phyloP scores from a whole-genome alignment of 2,329 filamentous ascomycete genomes.

The Beauveria brongniartii region DNA sequence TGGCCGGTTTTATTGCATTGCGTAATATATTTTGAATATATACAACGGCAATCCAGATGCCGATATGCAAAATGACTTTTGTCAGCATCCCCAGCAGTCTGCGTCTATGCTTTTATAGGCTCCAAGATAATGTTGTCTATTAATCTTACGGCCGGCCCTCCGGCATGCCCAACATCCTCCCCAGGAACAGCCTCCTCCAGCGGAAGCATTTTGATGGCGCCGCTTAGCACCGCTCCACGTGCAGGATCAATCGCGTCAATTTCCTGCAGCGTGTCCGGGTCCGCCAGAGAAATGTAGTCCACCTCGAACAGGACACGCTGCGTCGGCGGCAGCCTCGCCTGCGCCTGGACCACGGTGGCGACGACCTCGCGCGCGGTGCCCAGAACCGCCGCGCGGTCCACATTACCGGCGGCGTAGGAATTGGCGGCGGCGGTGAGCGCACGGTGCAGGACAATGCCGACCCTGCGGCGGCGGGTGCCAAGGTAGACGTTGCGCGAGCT shows the following conservation, averaged over 20 bases:
- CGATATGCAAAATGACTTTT: background rate
- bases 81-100: background rate
- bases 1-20: background rate
- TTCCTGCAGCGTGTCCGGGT: slow-evolving; percentile 77
- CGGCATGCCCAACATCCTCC: slow-evolving; percentile 67
- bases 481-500: slow-evolving; percentile 94
- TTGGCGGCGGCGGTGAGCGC: slow-evolving; percentile 64
- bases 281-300: slow-evolving; percentile 87
- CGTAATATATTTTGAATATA: background rate
- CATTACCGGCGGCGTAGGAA: slow-evolving; percentile 47
- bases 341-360: slow-evolving; percentile 46
- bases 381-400: slow-evolving; percentile 59
- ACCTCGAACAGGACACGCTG: slow-evolving; percentile 69
- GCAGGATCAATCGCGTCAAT: slow-evolving; percentile 59
- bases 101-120: slow-evolving; percentile 20
- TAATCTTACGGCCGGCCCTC: slow-evolving; percentile 69
- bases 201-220: slow-evolving; percentile 82
- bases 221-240: slow-evolving; percentile 77
- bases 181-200: slow-evolving; percentile 60
- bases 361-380: slow-evolving; percentile 58
- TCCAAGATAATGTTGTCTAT: slow-evolving; percentile 86
- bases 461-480: slow-evolving; percentile 60
- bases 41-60: background rate
- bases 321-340: slow-evolving; percentile 49
- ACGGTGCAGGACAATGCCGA: slow-evolving; percentile 63